These are phyloP conservation scores for Flaveria trinervia DNA, from an alignment of 129 eudicot species.

Conservation along the genomic window DNA sequence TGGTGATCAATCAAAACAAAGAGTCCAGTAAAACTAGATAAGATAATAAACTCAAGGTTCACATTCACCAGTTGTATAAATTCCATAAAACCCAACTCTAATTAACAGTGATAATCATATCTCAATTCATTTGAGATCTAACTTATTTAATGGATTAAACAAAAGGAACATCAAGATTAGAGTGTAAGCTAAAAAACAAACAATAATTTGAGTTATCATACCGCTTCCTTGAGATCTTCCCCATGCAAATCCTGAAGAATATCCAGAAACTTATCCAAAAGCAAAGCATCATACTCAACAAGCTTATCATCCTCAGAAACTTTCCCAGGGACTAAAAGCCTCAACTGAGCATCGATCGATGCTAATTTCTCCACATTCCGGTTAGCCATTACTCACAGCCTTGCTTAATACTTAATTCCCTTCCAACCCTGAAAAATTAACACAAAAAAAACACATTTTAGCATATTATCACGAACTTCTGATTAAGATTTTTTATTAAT, in stretches of 20 bases:
- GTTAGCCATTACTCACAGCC: slow-evolving; percentile 48
- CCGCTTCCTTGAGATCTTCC: slow-evolving; percentile 87
- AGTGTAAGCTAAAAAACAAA: slow-evolving; percentile 1
- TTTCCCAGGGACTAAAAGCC: slow-evolving; percentile 84
- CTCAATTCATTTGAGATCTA: too few species aligned
- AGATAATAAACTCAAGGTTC: too few species aligned
- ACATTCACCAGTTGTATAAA: too few species aligned
- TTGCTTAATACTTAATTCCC: too few species aligned
- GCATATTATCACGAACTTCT: too few species aligned
- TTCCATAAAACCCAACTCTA: too few species aligned
- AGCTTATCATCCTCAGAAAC: slow-evolving; percentile 97
- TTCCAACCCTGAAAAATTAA: too few species aligned
- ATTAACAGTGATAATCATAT: too few species aligned
- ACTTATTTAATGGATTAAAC: too few species aligned
- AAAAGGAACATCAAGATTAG: too few species aligned
- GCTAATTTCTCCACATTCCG: slow-evolving; percentile 85
- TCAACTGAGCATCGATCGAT: slow-evolving; percentile 89
- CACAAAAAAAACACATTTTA: too few species aligned
- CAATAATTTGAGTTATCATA: slow-evolving; percentile 28
- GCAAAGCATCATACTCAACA: slow-evolving; percentile 89
- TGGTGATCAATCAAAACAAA: neutral
- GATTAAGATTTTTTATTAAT: too few species aligned
- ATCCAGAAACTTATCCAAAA: slow-evolving; percentile 89
- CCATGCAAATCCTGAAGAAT: slow-evolving; percentile 96
- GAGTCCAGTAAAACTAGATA: neutral